Conservation (phyloP, 108 stramenopile genomes). For the Fragilariopsis cylindrus region DNA sequence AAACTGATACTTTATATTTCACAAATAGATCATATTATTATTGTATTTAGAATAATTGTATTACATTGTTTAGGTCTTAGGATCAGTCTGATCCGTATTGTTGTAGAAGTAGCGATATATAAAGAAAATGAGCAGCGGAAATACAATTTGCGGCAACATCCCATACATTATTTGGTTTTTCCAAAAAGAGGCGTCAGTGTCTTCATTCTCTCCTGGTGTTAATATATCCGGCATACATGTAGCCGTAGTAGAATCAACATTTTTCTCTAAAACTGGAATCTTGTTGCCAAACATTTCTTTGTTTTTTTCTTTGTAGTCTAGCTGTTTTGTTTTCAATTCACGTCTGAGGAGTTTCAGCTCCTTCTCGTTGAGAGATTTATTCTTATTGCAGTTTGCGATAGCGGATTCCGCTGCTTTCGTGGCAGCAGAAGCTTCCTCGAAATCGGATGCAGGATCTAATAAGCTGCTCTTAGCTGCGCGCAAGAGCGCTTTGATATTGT, state of each 20-base stretch:
- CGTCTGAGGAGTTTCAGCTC: slow-evolving; percentile 23
- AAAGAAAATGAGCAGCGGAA: slow-evolving; percentile 16
- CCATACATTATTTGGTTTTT: background rate
- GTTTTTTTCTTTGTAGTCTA: slow-evolving; percentile 33
- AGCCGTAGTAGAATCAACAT: background rate
- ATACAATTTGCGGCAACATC: slow-evolving; percentile 4
- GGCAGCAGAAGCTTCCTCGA: slow-evolving; percentile 51
- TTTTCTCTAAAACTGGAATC: background rate
- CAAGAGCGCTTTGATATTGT: slow-evolving; percentile 52
- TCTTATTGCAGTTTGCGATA: slow-evolving; percentile 26
- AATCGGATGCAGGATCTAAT: slow-evolving; percentile 46
- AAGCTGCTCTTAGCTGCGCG: slow-evolving; percentile 52
- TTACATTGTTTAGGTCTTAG: too few relatives aligned
- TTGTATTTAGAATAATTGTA: too few relatives aligned
- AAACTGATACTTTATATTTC: too few relatives aligned
- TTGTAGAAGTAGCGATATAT: slow-evolving; percentile 13
- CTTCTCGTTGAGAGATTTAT: slow-evolving; percentile 19
- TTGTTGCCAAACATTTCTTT: slow-evolving; percentile 46
- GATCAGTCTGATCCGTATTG: too few relatives aligned
- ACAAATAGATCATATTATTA: too few relatives aligned
- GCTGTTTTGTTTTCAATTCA: slow-evolving; percentile 37
- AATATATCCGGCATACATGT: background rate
- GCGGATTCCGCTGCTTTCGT: slow-evolving; percentile 43
- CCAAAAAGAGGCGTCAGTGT: slow-evolving; percentile 5
- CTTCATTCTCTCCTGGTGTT: background rate